Evolutionary conservation across 306 rosid species (phyloP), one percentile per base, ranked within the genome.

Genomic region (Carpinus fangiana): DNA sequence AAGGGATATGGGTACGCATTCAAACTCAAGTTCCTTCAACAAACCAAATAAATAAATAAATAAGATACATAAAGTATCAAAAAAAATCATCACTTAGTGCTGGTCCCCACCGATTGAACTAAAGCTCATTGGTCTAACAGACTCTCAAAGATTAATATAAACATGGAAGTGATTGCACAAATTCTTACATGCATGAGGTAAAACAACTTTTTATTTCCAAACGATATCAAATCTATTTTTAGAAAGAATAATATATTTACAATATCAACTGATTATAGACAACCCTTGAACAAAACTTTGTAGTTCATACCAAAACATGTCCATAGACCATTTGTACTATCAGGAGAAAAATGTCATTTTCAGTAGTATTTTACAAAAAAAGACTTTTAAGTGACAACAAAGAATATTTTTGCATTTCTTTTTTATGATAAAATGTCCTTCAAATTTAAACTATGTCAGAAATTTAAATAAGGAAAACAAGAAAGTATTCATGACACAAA

Each of bases 1-100:
- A 71, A 94, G 94, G 73, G 95, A 92, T 73, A 86, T 85, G 77
- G 97, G 92, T 71, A 89, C 98, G 59, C 97, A 92, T 86, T 94
- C 98, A 82, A 94, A 94, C 84, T 88, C 92, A 12, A 87, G 85
- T 64, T 88, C 98, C 98, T 92, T 79, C 20, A 75, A 55, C 75
- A 84, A 12, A 59, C 56, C 45, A 70, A 78, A 76, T 80, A 80
- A 31, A 78, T 41, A 81, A 68, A 12, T 17, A 51, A 70, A 74
- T 87, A 52, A 86, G 72, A 55, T 31, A 76, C 10, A 31, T 10
- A 51, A 52, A 60, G 43, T 62, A 57, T 28, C 14, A 76, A 55
- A 20, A 60, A 55, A 54, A 17, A 60, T 53, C 53, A 36, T 36
- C 72, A 54, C 12, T 17, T 74, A 70, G 21, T 60, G 60, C 59